These are phyloP conservation scores for Fomitopsis serialis DNA, from an alignment of 768 basidiomycete species.

Conservation along the genomic window DNA sequence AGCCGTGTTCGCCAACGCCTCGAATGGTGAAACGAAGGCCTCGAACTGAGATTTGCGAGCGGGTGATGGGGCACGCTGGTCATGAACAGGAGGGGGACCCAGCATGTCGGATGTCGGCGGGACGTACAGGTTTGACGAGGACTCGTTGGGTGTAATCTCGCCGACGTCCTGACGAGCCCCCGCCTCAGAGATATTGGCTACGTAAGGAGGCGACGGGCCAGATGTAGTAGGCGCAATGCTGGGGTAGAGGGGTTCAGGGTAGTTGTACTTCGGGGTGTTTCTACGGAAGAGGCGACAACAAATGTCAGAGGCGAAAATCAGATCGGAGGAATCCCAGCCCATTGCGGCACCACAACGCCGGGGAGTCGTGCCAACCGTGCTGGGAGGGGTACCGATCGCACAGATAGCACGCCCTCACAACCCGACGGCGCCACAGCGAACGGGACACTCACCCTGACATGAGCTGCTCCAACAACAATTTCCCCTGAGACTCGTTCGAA, in stretches of 20 bases:
- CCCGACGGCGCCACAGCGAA: slow-evolving; percentile 5
- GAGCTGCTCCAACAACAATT: slow-evolving; percentile 72
- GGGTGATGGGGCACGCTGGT: slow-evolving; percentile 54
- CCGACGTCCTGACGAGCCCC: slow-evolving; percentile 14
- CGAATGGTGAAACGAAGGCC: slow-evolving; percentile 72
- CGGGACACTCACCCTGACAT: slow-evolving; percentile 65
- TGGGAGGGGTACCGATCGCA: neutral
- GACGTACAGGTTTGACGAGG: slow-evolving; percentile 6
- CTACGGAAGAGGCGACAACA: slow-evolving; percentile 1
- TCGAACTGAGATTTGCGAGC: slow-evolving; percentile 82
- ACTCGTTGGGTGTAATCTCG: slow-evolving; percentile 10
- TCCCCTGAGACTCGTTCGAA: slow-evolving; percentile 61
- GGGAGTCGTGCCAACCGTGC: neutral
- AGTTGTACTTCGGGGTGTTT: slow-evolving; percentile 11
- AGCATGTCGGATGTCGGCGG: slow-evolving; percentile 14
- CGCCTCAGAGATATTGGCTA: slow-evolving; percentile 13
- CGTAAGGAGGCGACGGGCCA: slow-evolving; percentile 19
- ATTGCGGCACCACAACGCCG: neutral
- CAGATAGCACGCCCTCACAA: neutral
- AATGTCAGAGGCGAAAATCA: neutral
- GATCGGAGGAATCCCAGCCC: neutral
- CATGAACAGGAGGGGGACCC: neutral
- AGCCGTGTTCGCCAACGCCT: slow-evolving; percentile 51
- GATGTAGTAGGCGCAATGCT: slow-evolving; percentile 11
- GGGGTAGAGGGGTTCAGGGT: slow-evolving; percentile 6